Evolutionary conservation across 768 basidiomycete species (phyloP).

Genomic region (Imleria badia): DNA sequence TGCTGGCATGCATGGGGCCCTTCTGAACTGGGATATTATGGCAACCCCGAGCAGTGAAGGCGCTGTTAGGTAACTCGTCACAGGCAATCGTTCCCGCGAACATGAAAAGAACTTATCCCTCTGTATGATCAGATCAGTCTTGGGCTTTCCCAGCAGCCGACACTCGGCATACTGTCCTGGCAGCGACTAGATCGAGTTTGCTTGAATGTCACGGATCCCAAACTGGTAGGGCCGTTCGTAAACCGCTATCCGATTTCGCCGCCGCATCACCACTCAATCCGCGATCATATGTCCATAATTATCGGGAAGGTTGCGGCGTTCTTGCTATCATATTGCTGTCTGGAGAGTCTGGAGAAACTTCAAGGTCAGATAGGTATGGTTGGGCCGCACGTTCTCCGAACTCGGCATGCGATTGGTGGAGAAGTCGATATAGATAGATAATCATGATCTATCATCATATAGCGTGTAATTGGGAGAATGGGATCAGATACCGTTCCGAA

Average conservation of each 20-base stretch:
- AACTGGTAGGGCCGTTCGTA: neutral
- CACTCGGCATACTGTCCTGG: no score
- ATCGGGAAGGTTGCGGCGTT: neutral
- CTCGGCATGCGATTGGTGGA: neutral
- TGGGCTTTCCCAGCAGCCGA: neutral
- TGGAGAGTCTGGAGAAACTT: no score
- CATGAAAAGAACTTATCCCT: neutral
- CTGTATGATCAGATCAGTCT: neutral
- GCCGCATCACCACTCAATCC: conserved; percentile 14
- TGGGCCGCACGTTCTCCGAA: neutral
- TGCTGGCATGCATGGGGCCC: conserved; percentile 5
- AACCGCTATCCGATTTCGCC: neutral
- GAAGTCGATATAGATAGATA: no score
- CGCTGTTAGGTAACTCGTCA: conserved; percentile 12
- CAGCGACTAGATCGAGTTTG: no score
- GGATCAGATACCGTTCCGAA: no score
- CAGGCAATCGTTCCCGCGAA: neutral
- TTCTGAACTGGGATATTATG: conserved; percentile 3
- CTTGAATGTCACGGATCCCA: neutral
- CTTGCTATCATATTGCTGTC: neutral
- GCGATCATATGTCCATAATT: conserved; percentile 5
- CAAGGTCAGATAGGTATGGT: neutral
- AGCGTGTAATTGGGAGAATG: neutral
- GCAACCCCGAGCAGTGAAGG: conserved; percentile 7
- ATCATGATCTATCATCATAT: no score